A percentile compares a stretch with the other conserved stretches of the same genome.
phyloP scores from a whole-genome alignment of 2,329 filamentous ascomycete species.

The Fusarium sp. region DNA sequence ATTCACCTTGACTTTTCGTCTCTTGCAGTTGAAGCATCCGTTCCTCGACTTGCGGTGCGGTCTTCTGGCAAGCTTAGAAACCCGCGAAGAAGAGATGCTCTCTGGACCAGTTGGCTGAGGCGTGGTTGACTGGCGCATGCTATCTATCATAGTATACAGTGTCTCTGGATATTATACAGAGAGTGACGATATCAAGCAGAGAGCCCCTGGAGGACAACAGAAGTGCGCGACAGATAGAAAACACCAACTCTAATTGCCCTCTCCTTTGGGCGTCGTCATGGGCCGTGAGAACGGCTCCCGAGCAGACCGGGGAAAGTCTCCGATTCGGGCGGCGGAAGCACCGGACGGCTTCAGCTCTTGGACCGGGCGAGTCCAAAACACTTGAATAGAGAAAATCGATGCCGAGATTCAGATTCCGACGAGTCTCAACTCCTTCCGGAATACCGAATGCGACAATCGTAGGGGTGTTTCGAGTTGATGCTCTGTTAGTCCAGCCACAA shows the following conservation, averaged over 20 bases:
- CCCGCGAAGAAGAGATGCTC: constrained; percentile 43
- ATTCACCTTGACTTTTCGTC: constrained; percentile 51
- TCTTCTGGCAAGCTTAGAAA: constrained; percentile 48
- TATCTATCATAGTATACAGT: constrained; percentile 15
- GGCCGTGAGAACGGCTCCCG: constrained; percentile 32
- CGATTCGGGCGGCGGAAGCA: constrained; percentile 43
- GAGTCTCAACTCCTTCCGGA: constrained; percentile 17
- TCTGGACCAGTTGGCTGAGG: constrained; percentile 43
- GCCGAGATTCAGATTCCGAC: constrained; percentile 8
- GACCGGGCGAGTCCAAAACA: constrained; percentile 36
- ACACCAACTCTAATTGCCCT: constrained; percentile 24
- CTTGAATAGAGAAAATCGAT: constrained; percentile 18
- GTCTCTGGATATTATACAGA: constrained; percentile 16
- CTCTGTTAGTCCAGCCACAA: constrained; percentile 46
- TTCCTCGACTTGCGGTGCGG: constrained; percentile 51
- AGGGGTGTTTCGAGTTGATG: constrained; percentile 32
- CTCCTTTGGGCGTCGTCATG: constrained; percentile 31
- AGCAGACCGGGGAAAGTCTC: constrained; percentile 41
- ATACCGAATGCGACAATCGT: constrained; percentile 13
- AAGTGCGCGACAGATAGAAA: constrained; percentile 11
- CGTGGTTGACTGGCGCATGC: constrained; percentile 39
- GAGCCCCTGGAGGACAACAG: constrained; percentile 5
- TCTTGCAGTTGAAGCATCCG: constrained; percentile 52
- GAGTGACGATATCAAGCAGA: constrained; percentile 6
- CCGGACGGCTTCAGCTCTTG: constrained; percentile 44